Conservation (phyloP, 208 protist species). For the Leishmania guyanensis region DNA sequence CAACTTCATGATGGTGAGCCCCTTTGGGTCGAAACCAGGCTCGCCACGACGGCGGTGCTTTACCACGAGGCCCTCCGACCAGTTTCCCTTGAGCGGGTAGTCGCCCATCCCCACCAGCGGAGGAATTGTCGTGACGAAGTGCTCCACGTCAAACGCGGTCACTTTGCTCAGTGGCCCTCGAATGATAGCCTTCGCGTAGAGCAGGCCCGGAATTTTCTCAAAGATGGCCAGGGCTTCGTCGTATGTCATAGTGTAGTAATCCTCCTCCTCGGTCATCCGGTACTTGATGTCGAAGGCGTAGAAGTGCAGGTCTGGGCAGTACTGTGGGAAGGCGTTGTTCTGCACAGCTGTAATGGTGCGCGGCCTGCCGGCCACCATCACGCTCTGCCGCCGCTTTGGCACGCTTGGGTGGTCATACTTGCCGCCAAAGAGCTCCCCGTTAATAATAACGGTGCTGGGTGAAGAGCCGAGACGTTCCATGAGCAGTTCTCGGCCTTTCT, state of each 20-base stretch:
- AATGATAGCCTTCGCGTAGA: conserved; percentile 76
- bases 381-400: conserved; percentile 42
- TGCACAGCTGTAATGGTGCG: conserved; percentile 67
- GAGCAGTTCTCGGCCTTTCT: conserved; percentile 49
- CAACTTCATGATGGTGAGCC: conserved; percentile 82
- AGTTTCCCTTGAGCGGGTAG: conserved; percentile 80
- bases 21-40: conserved; percentile 57
- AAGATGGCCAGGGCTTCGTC: conserved; percentile 75
- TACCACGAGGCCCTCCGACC: conserved; percentile 85
- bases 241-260: conserved; percentile 62
- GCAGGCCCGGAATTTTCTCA: conserved; percentile 64
- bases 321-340: conserved; percentile 85
- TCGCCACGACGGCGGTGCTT: conserved; percentile 68
- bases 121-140: conserved; percentile 80
- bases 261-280: conserved; percentile 22
- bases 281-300: conserved; percentile 91
- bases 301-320: conserved; percentile 86
- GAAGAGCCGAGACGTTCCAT: conserved; percentile 23
- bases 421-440: conserved; percentile 88
- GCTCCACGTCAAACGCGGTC: conserved; percentile 84
- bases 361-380: conserved; percentile 60
- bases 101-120: conserved; percentile 85
- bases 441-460: conserved; percentile 66
- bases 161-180: conserved; percentile 78
- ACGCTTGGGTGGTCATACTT: conserved; percentile 87